Percentiles rank a stretch among this genome's conserved stretches.
These are phyloP conservation scores for Epichloe glyceriae DNA, from an alignment of 2,329 filamentous ascomycete species.

Conservation along the genomic window DNA sequence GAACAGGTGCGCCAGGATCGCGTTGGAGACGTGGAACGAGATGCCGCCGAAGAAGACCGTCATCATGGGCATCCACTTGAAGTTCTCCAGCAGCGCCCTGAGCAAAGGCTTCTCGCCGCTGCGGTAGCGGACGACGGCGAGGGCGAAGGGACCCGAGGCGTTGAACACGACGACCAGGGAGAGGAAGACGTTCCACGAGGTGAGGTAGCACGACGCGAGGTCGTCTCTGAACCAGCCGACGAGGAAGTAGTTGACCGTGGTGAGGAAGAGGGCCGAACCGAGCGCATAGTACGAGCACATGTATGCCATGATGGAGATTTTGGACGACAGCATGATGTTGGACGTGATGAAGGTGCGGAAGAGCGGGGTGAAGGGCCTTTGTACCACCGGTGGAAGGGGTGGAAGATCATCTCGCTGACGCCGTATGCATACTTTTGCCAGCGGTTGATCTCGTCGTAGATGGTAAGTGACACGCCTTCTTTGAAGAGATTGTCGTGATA, in stretches of 20 bases:
- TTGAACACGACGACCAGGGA: slow-evolving; percentile 53
- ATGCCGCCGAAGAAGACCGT: slow-evolving; percentile 31
- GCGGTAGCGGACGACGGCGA: slow-evolving; percentile 51
- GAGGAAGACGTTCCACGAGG: slow-evolving; percentile 52
- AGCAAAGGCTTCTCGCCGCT: slow-evolving; percentile 40
- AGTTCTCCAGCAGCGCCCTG: slow-evolving; percentile 27
- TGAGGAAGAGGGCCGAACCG: slow-evolving; percentile 53
- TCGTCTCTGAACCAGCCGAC: slow-evolving; percentile 59
- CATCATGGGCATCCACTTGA: slow-evolving; percentile 49
- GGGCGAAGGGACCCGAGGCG: slow-evolving; percentile 43
- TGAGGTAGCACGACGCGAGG: slow-evolving; percentile 54
- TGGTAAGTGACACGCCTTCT: slow-evolving; percentile 59
- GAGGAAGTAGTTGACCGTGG: slow-evolving; percentile 56
- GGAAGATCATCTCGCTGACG: slow-evolving; percentile 58
- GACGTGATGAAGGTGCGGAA: slow-evolving; percentile 48
- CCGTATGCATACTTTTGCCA: slow-evolving; percentile 67
- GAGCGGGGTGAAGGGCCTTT: slow-evolving; percentile 50
- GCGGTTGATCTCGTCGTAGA: slow-evolving; percentile 58
- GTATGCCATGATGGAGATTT: slow-evolving; percentile 59
- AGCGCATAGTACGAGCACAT: slow-evolving; percentile 63
- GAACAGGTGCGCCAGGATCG: slow-evolving; percentile 30
- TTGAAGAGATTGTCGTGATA: slow-evolving; percentile 61
- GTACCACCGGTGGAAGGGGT: slow-evolving; percentile 51
- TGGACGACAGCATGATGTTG: slow-evolving; percentile 51
- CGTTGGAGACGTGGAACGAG: slow-evolving; percentile 27